Base-by-base conservation (phyloP, 306 rosid species). In the Clitoria ternatea region DNA sequence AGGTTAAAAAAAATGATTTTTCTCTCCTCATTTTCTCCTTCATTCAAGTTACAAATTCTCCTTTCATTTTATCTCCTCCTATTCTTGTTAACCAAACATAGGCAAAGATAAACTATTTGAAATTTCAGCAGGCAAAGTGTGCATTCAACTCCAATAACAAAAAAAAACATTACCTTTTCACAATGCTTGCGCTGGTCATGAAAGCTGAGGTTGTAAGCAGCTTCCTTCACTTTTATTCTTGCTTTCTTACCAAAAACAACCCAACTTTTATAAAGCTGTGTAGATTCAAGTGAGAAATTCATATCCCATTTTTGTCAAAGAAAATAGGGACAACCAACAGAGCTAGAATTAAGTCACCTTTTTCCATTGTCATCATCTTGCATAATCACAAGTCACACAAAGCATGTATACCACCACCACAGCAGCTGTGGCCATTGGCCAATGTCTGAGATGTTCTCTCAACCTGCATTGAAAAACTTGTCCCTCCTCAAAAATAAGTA, bases 401-500 rank as follows among this genome's bases (percentile, higher is more conserved):
- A 57, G 99, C 99, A 40, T 83, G 96, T 73, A 94, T 94, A 61
- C 99, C 99, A 30, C 99, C 99, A 57, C 99, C 91, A 81, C 97
- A 82, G 83, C 99, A 91, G 81, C n/a, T n/a, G n/a, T n/a, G n/a
- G n/a, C n/a, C n/a, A n/a, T n/a, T 94, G 99, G 65, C 99, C 97
- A 72, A 91, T 88, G 73, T 91, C 91, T 15, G 91, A 71, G 61
- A 94, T 77, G 79, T 94, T 89, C 73, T n/a, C n/a, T 89, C 90
- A 40, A 94, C 96, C 99, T 94, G 73, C 55, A 80, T 78, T n/a
- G 12, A 37, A 74, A 74, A n/a, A n/a, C n/a, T 40, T 42, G 23
- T 33, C 26, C 27, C 45, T 37, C 63, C n/a, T 65, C 7, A 54
- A 17, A 18, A 67, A 35, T 9, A 37, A 71, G 63, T 27, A 30